Percentiles rank a stretch among this genome's conserved stretches.
Evolutionary conservation across 139 green algal genomes (phyloP).

Genomic region (Trebouxia sp.): DNA sequence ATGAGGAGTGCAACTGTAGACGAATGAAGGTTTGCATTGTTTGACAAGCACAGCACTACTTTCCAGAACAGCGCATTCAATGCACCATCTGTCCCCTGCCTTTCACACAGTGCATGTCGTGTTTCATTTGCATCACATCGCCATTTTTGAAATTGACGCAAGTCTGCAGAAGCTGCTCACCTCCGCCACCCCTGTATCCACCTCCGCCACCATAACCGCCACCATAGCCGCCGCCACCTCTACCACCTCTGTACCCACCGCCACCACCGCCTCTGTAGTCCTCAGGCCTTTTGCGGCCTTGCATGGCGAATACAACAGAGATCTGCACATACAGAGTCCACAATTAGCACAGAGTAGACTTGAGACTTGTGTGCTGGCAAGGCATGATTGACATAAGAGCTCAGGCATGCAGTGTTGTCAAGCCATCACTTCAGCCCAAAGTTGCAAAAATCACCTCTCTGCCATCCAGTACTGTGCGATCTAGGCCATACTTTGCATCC

Average conservation of each 20-base stretch:
- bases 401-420: neutral
- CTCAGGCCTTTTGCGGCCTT: slow-evolving; percentile 56
- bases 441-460: slow-evolving; percentile 42
- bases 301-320: slow-evolving; percentile 47
- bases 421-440: neutral
- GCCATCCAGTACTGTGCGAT: slow-evolving; percentile 41
- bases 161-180: neutral
- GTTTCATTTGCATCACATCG: too few relatives aligned
- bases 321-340: slow-evolving; percentile 27
- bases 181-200: neutral
- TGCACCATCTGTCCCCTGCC: too few relatives aligned
- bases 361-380: neutral
- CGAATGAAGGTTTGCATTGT: too few relatives aligned
- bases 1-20: too few relatives aligned
- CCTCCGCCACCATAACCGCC: neutral
- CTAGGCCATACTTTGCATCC: slow-evolving; percentile 50
- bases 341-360: neutral
- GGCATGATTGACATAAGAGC: neutral
- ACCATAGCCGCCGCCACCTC: slow-evolving; percentile 1
- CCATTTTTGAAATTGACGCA: too few relatives aligned
- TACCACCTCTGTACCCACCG: slow-evolving; percentile 13
- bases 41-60: too few relatives aligned
- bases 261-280: slow-evolving; percentile 41
- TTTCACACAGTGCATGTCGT: too few relatives aligned
- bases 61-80: too few relatives aligned